Evolutionary conservation across 331 rosid species (phyloP).

Genomic region (Quercus lobata): DNA sequence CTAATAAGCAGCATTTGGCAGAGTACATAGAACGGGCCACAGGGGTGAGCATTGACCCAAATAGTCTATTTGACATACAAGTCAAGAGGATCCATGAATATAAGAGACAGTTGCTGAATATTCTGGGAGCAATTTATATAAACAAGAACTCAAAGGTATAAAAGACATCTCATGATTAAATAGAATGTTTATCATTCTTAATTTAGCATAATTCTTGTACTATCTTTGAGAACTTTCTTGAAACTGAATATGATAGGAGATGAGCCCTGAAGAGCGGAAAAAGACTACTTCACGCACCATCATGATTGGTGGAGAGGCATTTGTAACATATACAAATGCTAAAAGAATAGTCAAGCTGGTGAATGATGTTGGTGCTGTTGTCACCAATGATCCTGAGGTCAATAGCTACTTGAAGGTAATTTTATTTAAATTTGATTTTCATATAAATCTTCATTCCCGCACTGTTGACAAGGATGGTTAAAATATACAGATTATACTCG

Average conservation of each 20-base stretch:
- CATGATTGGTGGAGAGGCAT: constrained; percentile 98
- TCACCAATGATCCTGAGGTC: constrained; percentile 91
- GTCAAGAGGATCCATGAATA: constrained; percentile 98
- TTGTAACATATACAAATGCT: constrained; percentile 97
- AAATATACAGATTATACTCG: not conserved
- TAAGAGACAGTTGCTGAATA: constrained; percentile 93
- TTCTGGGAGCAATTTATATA: constrained; percentile 84
- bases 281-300: constrained; percentile 78
- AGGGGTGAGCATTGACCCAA: constrained; percentile 72
- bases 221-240: constrained; percentile 4
- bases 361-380: constrained; percentile 80
- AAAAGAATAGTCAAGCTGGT: constrained; percentile 88
- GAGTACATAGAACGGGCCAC: constrained; percentile 68
- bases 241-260: constrained; percentile 52
- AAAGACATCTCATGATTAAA: constrained; percentile 7
- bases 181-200: constrained; percentile 1
- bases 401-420: constrained; percentile 82
- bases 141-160: constrained; percentile 90
- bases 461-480: not conserved
- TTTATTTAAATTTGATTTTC: constrained; percentile 4
- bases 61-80: constrained; percentile 86
- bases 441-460: not conserved
- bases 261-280: constrained; percentile 77
- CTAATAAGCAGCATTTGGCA: constrained; percentile 77
- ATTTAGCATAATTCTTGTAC: not conserved